Base-by-base conservation (phyloP, 257 asterid species). In the Echium plantagineum region DNA sequence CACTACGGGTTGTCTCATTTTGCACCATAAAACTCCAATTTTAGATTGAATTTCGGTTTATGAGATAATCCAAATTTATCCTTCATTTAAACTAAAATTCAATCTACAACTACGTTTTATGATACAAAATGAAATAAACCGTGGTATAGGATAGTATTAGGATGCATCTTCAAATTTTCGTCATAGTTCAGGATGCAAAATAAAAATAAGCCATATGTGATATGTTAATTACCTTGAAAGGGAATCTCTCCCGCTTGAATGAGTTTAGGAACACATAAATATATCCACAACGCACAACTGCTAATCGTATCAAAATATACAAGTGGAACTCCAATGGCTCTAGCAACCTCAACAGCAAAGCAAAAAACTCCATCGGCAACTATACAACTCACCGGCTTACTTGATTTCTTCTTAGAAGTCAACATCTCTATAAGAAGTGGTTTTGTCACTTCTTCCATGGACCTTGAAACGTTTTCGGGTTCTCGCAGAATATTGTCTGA, bases 171-270 rank as follows among this genome's bases (percentile, higher is more conserved):
- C n/a, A n/a, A n/a, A n/a, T n/a, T n/a, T n/a, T n/a, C n/a, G n/a
- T n/a, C n/a, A n/a, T n/a, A n/a, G n/a, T n/a, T n/a, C n/a, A n/a
- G n/a, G n/a, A n/a, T n/a, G n/a, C n/a, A n/a, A n/a, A n/a, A n/a
- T n/a, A n/a, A n/a, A n/a, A n/a, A n/a, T n/a, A n/a, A n/a, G n/a
- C n/a, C n/a, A n/a, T n/a, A n/a, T n/a, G n/a, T n/a, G n/a, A n/a
- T n/a, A n/a, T 24, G 26, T 24, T 24, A 3, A 24, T 24, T 0
- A 83, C 94, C 94, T 67, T 28, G 38, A 66, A 85, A 80, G 19
- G 94, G 94, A 61, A 78, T 21, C 20, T 83, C 86, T 30, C 83
- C 83, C 30, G 77, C 71, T 55, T 85, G 65, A 53, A 85, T 78
- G 53, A 83, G 86, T 28, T 80, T 74, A 9, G 88, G 94, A 68